Evolutionary conservation across 2,329 filamentous ascomycete genomes (phyloP).

Genomic region (Neopestalotiopsis clavispora): DNA sequence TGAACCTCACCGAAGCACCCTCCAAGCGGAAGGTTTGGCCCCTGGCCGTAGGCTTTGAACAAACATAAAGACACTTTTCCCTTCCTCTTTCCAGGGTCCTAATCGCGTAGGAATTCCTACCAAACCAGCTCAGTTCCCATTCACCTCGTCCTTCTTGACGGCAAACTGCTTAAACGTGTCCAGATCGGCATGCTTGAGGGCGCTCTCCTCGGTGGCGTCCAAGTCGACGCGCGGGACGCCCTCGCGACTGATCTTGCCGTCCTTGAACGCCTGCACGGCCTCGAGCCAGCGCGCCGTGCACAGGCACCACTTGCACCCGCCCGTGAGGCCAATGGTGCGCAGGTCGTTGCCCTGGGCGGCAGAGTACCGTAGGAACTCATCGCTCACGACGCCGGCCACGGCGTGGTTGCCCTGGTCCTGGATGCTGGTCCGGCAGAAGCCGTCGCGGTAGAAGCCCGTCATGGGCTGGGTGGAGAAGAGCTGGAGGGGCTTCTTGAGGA

Average conservation of each 20-base stretch:
- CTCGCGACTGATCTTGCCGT: slow-evolving; percentile 38
- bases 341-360: slow-evolving; percentile 64
- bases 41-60: background rate
- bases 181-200: slow-evolving; percentile 50
- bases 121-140: background rate
- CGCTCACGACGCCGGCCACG: slow-evolving; percentile 60
- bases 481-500: slow-evolving; percentile 62
- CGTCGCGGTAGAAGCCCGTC: slow-evolving; percentile 66
- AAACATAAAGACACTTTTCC: background rate
- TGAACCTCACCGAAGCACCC: too few species aligned
- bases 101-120: background rate
- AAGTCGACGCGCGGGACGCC: slow-evolving; percentile 48
- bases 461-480: slow-evolving; percentile 62
- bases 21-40: background rate
- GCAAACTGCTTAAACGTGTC: slow-evolving; percentile 56
- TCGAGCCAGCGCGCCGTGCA: slow-evolving; percentile 65
- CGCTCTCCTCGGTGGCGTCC: slow-evolving; percentile 57
- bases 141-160: slow-evolving; percentile 57
- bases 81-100: background rate
- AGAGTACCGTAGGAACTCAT: slow-evolving; percentile 66
- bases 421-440: slow-evolving; percentile 58
- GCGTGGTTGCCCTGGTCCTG: slow-evolving; percentile 64
- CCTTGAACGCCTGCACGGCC: slow-evolving; percentile 58
- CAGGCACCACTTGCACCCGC: slow-evolving; percentile 67
- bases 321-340: slow-evolving; percentile 56